Percentiles rank a stretch among this genome's conserved stretches.
Conservation (phyloP, 2,329 filamentous ascomycete species). For the Sporothrix brunneoviolacea region DNA sequence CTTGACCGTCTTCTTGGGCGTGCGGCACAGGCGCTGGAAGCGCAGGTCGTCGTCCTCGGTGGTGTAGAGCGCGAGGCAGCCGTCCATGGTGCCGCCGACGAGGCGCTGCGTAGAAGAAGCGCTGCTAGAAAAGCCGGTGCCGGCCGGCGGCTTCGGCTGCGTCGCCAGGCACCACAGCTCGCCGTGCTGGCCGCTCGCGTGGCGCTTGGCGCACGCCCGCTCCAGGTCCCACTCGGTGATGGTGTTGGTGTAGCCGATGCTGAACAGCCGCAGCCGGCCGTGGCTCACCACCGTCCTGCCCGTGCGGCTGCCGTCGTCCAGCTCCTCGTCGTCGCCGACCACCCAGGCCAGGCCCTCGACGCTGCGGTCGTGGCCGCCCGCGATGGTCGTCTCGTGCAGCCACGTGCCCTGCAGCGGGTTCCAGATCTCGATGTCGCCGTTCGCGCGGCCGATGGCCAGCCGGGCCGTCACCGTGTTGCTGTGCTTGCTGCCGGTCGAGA, state of each 20-base stretch:
- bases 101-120: constrained; percentile 47
- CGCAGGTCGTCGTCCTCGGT: constrained; percentile 77
- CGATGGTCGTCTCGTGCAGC: constrained; percentile 83
- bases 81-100: constrained; percentile 83
- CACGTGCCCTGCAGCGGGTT: constrained; percentile 76
- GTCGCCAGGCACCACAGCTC: constrained; percentile 95
- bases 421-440: constrained; percentile 98
- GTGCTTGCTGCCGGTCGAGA: constrained; percentile 38
- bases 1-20: constrained; percentile 72
- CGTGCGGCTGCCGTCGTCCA: constrained; percentile 40
- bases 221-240: constrained; percentile 94
- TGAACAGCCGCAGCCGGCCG: constrained; percentile 82
- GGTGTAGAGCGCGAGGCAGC: constrained; percentile 78
- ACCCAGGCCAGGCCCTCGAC: constrained; percentile 91
- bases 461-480: constrained; percentile 56
- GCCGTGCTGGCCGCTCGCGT: constrained; percentile 86
- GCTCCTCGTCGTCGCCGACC: constrained; percentile 69
- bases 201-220: constrained; percentile 67
- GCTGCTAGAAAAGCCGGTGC: constrained; percentile 12
- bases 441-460: constrained; percentile 83
- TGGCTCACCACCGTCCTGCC: constrained; percentile 35
- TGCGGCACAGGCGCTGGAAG: constrained; percentile 63
- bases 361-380: constrained; percentile 75
- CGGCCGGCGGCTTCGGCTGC: constrained; percentile 55
- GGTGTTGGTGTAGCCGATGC: constrained; percentile 86